Percentiles rank a stretch among this genome's conserved stretches.
These are phyloP conservation scores for Ogataea henricii DNA, from an alignment of 805 yeast genomes.

Conservation along the genomic window DNA sequence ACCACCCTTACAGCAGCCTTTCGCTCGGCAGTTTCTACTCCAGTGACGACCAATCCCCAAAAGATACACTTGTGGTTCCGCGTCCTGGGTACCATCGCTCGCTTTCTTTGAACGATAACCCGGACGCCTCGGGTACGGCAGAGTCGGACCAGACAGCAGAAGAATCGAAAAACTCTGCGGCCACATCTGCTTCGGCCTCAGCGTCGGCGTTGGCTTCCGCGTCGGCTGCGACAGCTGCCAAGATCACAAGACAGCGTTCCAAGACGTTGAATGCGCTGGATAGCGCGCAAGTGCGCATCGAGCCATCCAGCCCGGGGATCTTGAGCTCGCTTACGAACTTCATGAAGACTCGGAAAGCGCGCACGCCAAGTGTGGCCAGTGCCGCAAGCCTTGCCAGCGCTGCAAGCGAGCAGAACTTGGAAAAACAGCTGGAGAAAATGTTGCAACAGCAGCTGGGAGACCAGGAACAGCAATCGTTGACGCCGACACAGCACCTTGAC, in stretches of 20 bases:
- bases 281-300: constrained; percentile 10
- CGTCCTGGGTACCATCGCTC: constrained; percentile 25
- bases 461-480: neutral
- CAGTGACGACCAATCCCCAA: neutral
- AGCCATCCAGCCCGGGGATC: constrained; percentile 24
- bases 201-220: neutral
- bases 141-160: constrained; percentile 7
- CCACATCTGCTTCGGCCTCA: neutral
- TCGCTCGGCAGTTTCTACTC: neutral
- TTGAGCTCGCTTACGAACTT: constrained; percentile 33
- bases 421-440: constrained; percentile 9
- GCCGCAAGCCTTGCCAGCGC: constrained; percentile 3
- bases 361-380: constrained; percentile 9
- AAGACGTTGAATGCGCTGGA: constrained; percentile 35
- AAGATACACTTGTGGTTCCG: neutral
- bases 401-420: neutral
- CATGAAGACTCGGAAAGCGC: constrained; percentile 26
- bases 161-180: no score
- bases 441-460: constrained; percentile 2
- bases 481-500: constrained; percentile 28
- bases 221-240: neutral
- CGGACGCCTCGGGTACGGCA: constrained; percentile 6
- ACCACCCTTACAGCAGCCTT: neutral
- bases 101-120: constrained; percentile 22
- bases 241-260: constrained; percentile 33